These are phyloP conservation scores for Penicillium macrosclerotiorum DNA, from an alignment of 495 filamentous ascomycete genomes.

Conservation along the genomic window DNA sequence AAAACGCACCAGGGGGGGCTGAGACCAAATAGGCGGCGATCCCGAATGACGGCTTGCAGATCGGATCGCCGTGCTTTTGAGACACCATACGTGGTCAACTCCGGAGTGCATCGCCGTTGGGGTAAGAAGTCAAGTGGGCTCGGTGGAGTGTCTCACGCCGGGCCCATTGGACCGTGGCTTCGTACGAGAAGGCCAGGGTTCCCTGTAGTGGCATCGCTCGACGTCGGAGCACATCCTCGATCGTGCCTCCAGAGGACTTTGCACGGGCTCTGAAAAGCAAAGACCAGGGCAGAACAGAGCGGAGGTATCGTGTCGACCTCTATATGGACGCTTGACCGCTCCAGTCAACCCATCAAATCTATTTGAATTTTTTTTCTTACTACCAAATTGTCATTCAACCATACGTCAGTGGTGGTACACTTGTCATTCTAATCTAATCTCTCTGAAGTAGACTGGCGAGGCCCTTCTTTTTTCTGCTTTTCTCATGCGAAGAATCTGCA, in stretches of 20 bases:
- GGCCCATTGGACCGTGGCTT: conserved; percentile 7
- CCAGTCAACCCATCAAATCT: neutral
- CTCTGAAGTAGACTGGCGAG: neutral
- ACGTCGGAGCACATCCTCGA: neutral
- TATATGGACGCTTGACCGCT: neutral
- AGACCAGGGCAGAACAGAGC: neutral
- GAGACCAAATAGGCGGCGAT: conserved; percentile 21
- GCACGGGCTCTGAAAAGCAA: conserved; percentile 2
- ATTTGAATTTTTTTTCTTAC: neutral
- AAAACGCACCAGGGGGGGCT: conserved; percentile 20
- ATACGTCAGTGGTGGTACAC: too few species aligned
- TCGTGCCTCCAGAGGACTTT: neutral
- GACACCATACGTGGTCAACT: conserved; percentile 31
- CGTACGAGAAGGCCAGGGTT: conserved; percentile 8
- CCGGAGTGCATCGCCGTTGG: conserved; percentile 26
- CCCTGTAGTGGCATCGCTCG: conserved; percentile 1
- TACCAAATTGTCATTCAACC: too few species aligned
- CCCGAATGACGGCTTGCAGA: conserved; percentile 36
- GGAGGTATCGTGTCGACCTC: neutral
- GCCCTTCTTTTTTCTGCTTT: neutral
- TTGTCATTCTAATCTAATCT: too few species aligned
- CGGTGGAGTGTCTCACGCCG: conserved; percentile 5
- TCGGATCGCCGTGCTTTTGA: conserved; percentile 38
- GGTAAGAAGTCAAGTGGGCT: conserved; percentile 5
- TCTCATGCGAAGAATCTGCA: conserved; percentile 15